phyloP scores from a whole-genome alignment of 345 rosid species.

The Chamaenerion angustifolium region DNA sequence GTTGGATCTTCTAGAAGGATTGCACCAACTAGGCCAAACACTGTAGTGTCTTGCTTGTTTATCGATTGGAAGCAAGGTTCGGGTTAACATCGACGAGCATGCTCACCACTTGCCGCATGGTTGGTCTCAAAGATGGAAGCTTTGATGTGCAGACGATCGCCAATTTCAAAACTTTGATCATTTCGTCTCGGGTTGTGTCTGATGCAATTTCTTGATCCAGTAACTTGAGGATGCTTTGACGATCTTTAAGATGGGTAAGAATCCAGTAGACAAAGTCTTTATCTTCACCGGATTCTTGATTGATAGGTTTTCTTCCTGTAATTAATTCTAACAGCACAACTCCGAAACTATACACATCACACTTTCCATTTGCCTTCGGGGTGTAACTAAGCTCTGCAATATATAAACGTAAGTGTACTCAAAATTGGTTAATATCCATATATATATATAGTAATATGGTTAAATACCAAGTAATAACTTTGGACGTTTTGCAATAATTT shows the following conservation, averaged over 20 bases:
- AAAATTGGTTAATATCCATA: too few relatives aligned
- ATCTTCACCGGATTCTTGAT: conserved; percentile 64
- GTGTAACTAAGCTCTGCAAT: conserved; percentile 70
- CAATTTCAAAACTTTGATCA: conserved; percentile 57
- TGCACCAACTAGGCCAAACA: too few relatives aligned
- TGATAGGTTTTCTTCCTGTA: conserved; percentile 43
- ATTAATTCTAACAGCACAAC: conserved; percentile 69
- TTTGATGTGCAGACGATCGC: conserved; percentile 64
- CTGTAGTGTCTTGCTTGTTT: too few relatives aligned
- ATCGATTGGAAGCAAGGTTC: too few relatives aligned
- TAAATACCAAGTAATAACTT: too few relatives aligned
- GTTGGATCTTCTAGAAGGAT: too few relatives aligned
- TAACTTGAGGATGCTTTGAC: conserved; percentile 29
- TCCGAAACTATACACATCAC: conserved; percentile 79
- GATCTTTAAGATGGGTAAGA: conserved; percentile 35
- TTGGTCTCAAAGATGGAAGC: conserved; percentile 65
- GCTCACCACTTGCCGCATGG: conserved; percentile 69
- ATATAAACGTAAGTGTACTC: too few relatives aligned
- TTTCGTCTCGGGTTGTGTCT: conserved; percentile 27
- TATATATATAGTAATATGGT: too few relatives aligned
- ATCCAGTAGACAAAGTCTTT: conserved; percentile 70
- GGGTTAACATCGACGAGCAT: conserved; percentile 69
- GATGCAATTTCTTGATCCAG: conserved; percentile 37
- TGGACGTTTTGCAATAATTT: too few relatives aligned
- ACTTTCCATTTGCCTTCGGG: conserved; percentile 51